Evolutionary conservation across 2,329 filamentous ascomycete genomes (phyloP).

Genomic region (Arthroderma uncinatum): DNA sequence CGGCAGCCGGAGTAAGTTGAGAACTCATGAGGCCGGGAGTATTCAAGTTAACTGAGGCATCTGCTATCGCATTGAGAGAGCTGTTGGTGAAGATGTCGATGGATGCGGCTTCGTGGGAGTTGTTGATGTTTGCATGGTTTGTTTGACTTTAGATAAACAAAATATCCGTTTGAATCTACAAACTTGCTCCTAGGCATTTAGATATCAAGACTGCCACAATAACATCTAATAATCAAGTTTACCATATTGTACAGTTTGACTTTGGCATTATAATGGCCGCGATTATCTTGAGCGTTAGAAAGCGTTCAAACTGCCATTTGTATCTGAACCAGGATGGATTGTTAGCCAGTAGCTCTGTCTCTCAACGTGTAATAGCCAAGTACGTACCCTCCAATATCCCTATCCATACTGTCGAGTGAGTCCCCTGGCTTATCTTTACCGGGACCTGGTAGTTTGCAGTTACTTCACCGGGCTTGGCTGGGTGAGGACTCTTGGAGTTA

Average conservation of each 20-base stretch:
- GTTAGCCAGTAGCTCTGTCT: background rate
- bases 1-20: background rate
- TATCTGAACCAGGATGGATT: slow-evolving; percentile 1
- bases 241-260: background rate
- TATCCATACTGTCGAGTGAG: slow-evolving; percentile 12
- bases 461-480: slow-evolving; percentile 10
- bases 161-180: background rate
- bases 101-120: background rate
- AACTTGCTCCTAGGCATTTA: too few relatives aligned
- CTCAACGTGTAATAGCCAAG: background rate
- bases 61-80: background rate
- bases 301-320: slow-evolving; percentile 3
- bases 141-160: background rate
- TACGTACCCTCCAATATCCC: slow-evolving; percentile 9
- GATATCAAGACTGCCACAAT: background rate
- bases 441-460: slow-evolving; percentile 10
- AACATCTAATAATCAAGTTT: too few relatives aligned
- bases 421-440: slow-evolving; percentile 14
- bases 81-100: background rate
- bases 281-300: background rate
- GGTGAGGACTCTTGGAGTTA: slow-evolving; percentile 10
- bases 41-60: background rate
- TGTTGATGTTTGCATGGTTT: background rate
- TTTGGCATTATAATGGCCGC: background rate
- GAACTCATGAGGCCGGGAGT: background rate